Percentiles rank a stretch among this genome's conserved stretches.
These are phyloP conservation scores for Jaltomata sinuosa DNA, from an alignment of 257 asterid species.

Conservation along the genomic window DNA sequence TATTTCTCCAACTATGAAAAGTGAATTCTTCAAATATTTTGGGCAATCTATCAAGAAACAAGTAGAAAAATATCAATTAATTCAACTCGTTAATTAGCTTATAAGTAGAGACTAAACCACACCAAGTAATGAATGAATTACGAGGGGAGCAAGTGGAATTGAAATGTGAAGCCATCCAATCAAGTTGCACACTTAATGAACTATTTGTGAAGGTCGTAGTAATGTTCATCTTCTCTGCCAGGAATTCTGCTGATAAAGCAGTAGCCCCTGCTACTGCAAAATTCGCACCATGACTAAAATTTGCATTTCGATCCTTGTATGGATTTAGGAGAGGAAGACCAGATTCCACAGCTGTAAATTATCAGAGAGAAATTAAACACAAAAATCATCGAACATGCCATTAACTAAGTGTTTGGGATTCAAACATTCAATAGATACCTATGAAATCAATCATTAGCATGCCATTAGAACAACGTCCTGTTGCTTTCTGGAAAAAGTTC, in stretches of 20 bases:
- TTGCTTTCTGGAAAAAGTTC: not conserved
- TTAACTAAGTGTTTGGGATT: too few species aligned
- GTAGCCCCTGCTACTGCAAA: constrained; percentile 12
- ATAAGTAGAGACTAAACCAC: too few species aligned
- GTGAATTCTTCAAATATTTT: constrained; percentile 1
- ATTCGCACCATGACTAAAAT: constrained; percentile 7
- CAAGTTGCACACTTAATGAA: constrained; percentile 13
- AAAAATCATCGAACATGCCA: not conserved
- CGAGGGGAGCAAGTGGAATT: not conserved
- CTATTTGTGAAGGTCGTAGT: not conserved
- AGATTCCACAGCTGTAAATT: not conserved
- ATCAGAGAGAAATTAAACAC: not conserved
- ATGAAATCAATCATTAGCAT: constrained; percentile 5
- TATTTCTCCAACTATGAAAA: constrained; percentile 17
- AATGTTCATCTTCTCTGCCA: constrained; percentile 3
- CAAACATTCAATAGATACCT: not conserved
- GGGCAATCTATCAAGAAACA: constrained; percentile 2
- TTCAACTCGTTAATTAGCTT: too few species aligned
- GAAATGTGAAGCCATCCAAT: constrained; percentile 15
- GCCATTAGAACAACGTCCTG: constrained; percentile 9
- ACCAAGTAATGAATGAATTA: not conserved
- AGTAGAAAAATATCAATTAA: not conserved
- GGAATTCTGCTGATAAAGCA: not conserved
- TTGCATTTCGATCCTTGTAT: not conserved
- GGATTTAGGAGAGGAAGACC: constrained; percentile 11